Base-by-base conservation (phyloP, 495 filamentous ascomycete genomes). In the Filosporella fistucella region DNA sequence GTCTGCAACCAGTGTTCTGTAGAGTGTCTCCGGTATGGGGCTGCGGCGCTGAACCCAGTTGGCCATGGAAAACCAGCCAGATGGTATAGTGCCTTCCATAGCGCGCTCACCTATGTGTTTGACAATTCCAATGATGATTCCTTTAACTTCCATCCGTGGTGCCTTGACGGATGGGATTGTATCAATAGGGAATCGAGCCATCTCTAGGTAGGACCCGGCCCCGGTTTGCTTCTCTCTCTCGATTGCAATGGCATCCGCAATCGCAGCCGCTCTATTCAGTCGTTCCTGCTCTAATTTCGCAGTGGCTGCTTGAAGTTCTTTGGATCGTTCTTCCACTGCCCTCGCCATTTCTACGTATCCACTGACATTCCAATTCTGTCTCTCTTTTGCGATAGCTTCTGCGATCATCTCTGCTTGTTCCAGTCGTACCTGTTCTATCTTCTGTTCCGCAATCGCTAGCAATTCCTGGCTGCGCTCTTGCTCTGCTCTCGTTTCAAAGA, bases 401-500 rank as follows among this genome's bases (percentile, higher is more conserved):
- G 18, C 35, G 5, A 38, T 5, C n/a, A n/a, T n/a, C 11, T 21
- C 16, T 5, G 20, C 4, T 38, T 21, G 35, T 38, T 38, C 14
- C 7, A 36, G 33, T 5, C n/a, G 33, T 36, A 14, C n/a, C 18
- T 36, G 33, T 5, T 36, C 6, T 36, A 36, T 8, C n/a, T 7
- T 16, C 6, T 36, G 6, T 16, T 36, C n/a, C 8, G 28, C n/a
- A n/a, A n/a, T n/a, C n/a, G n/a, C n/a, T n/a, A n/a, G n/a, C n/a
- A n/a, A n/a, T n/a, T n/a, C n/a, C n/a, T n/a, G n/a, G n/a, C n/a
- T 30, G 28, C 84, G 82, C 69, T 97, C 91, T 54, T 93, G 77
- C 44, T 95, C 89, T 29, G 79, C 72, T 36, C 89, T 82, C 1
- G 87, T 93, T 55, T 97, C 91, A 59, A 93, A 93, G 66, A 95